Conservation (phyloP, 495 filamentous ascomycete species). For the Annulohypoxylon moriforme region DNA sequence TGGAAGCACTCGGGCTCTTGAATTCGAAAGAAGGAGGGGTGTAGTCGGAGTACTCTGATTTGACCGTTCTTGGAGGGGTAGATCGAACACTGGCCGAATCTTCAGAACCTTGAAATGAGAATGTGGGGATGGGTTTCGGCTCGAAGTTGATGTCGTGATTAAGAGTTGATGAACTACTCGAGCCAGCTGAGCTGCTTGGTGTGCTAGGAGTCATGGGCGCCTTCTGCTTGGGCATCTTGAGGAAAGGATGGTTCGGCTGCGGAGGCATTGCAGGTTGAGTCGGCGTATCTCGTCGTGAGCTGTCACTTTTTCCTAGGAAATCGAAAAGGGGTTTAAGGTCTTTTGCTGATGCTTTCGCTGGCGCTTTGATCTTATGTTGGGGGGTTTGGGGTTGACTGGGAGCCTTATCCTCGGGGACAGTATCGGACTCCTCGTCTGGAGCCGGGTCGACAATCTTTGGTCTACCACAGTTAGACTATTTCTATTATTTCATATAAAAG, state of each 20-base stretch:
- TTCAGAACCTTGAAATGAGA: not conserved
- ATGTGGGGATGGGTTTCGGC: not conserved
- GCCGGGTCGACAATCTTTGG: not conserved
- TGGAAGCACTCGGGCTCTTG: not conserved
- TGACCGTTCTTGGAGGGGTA: not conserved
- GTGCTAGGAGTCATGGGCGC: not conserved
- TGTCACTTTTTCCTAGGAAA: not conserved
- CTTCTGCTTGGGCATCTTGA: conserved; percentile 12
- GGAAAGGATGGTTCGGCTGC: not conserved
- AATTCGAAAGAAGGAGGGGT: not conserved
- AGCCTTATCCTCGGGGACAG: not conserved
- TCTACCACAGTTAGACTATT: not conserved
- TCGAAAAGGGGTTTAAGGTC: not conserved
- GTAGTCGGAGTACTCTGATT: not conserved
- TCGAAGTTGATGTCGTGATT: not conserved
- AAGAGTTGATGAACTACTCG: not conserved
- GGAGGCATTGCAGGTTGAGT: not conserved
- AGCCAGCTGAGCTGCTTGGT: not conserved
- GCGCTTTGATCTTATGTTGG: not conserved
- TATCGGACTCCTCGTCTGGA: not conserved
- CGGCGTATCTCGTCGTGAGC: not conserved
- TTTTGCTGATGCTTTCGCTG: not conserved
- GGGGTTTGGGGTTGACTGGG: not conserved
- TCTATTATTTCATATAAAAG: not conserved
- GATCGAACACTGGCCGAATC: not conserved